phyloP scores from a whole-genome alignment of 2,329 filamentous ascomycete species.

The Aspergillus pseudoviridinutans region DNA sequence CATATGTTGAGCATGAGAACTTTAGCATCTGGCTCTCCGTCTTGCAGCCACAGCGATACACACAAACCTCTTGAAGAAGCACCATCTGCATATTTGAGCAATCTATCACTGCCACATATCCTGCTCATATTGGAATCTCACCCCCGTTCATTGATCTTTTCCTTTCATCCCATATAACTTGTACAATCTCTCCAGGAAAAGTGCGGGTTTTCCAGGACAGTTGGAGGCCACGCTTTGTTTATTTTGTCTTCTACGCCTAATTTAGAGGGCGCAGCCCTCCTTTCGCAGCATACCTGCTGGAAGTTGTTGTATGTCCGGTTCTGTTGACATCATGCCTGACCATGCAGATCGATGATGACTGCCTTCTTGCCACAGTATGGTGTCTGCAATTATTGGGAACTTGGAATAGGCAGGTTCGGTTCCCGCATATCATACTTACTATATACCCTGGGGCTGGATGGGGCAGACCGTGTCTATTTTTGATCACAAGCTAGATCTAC shows the following conservation, averaged over 20 bases:
- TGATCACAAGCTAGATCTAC: not conserved
- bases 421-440: slow-evolving; percentile 15
- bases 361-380: not conserved
- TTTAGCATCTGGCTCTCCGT: not conserved
- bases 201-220: not conserved
- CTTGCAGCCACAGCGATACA: not conserved
- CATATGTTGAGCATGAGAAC: not conserved
- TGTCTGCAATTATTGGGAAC: not conserved
- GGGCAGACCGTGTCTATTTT: slow-evolving; percentile 14
- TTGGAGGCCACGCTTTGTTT: slow-evolving; percentile 6
- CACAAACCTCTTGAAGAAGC: not conserved
- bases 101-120: not conserved
- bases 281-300: slow-evolving; percentile 1
- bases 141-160: slow-evolving; percentile 4
- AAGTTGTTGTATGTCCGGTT: not conserved
- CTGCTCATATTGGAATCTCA: slow-evolving; percentile 3
- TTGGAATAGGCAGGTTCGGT: not conserved
- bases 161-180: slow-evolving; percentile 5
- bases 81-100: slow-evolving; percentile 4
- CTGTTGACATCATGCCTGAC: not conserved
- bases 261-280: not conserved
- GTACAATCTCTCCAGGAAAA: slow-evolving; percentile 10
- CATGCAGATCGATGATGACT: slow-evolving; percentile 5
- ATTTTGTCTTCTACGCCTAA: not conserved
- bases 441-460: slow-evolving; percentile 24